These are phyloP conservation scores for Colletotrichum sp. DNA, from an alignment of 2,329 filamentous ascomycete species.

Conservation along the genomic window DNA sequence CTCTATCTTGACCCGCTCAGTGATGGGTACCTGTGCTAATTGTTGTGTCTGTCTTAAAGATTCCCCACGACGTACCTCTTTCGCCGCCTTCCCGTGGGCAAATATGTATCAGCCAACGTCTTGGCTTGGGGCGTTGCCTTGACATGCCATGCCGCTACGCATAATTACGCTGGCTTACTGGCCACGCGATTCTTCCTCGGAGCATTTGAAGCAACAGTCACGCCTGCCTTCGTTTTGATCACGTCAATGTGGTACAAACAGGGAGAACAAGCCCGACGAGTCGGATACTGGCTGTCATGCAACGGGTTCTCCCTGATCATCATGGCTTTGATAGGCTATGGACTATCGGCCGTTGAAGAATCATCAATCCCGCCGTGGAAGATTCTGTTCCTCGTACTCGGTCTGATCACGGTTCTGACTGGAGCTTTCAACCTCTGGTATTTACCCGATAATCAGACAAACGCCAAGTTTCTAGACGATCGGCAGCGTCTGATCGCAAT, in stretches of 20 bases:
- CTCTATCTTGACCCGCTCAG: background rate
- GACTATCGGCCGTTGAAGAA: constrained; percentile 18
- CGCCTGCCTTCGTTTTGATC: constrained; percentile 28
- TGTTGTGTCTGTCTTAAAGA: background rate
- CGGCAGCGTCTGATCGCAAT: constrained; percentile 58
- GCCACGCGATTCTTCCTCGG: constrained; percentile 27
- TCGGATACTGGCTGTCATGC: constrained; percentile 27
- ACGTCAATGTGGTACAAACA: constrained; percentile 30
- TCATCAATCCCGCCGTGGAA: constrained; percentile 23
- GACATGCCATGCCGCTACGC: constrained; percentile 22
- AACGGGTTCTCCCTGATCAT: constrained; percentile 24
- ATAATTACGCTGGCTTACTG: constrained; percentile 25
- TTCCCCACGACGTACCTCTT: constrained; percentile 42
- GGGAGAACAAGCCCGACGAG: constrained; percentile 34
- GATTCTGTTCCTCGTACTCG: constrained; percentile 31
- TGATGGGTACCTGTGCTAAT: background rate
- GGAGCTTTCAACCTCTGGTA: constrained; percentile 22
- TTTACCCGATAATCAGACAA: constrained; percentile 62
- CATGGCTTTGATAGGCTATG: constrained; percentile 25
- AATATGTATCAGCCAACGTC: constrained; percentile 38
- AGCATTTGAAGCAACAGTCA: constrained; percentile 28
- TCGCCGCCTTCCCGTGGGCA: constrained; percentile 35
- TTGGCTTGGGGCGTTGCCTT: constrained; percentile 44
- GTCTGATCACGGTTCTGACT: constrained; percentile 28
- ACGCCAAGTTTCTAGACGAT: constrained; percentile 60